Conservation (phyloP, 139 green algal species). For the Zygnema circumcarinatum region DNA sequence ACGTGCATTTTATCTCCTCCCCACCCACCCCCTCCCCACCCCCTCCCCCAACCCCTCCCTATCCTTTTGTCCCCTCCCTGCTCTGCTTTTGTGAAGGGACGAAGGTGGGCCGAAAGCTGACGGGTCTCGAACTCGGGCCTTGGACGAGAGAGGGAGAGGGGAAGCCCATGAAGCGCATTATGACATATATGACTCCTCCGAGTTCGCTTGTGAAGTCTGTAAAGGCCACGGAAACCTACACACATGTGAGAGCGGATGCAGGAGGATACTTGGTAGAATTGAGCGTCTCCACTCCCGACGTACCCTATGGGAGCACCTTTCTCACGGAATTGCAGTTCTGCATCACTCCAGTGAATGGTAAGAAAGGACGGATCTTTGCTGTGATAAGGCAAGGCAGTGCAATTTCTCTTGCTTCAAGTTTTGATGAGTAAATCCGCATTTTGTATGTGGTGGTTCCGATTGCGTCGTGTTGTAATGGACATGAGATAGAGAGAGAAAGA, state of each 20-base stretch:
- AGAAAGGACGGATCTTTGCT: too few relatives aligned
- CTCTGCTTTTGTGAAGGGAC: background rate
- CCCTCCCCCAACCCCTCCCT: background rate
- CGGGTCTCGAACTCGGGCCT: conserved; percentile 4
- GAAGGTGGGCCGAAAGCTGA: conserved; percentile 20
- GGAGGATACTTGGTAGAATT: conserved; percentile 55
- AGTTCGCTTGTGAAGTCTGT: conserved; percentile 52
- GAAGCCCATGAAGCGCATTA: background rate
- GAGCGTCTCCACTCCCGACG: conserved; percentile 47
- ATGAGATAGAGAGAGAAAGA: too few relatives aligned
- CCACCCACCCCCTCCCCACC: background rate
- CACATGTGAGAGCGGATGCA: conserved; percentile 25
- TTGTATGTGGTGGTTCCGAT: too few relatives aligned
- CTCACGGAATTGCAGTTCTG: conserved; percentile 47
- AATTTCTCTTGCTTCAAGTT: too few relatives aligned
- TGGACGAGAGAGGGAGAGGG: conserved; percentile 14
- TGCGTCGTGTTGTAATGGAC: too few relatives aligned
- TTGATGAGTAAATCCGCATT: too few relatives aligned
- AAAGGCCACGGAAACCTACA: conserved; percentile 32
- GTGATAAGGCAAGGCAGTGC: background rate
- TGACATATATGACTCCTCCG: conserved; percentile 50
- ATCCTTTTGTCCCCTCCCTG: background rate
- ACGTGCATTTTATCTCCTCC: too few relatives aligned
- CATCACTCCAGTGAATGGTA: conserved; percentile 6
- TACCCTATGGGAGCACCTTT: conserved; percentile 58